Evolutionary conservation across 139 green algal species (phyloP), one percentile per base, ranked within the genome.

Genomic region (Pedinophyceae sp.): DNA sequence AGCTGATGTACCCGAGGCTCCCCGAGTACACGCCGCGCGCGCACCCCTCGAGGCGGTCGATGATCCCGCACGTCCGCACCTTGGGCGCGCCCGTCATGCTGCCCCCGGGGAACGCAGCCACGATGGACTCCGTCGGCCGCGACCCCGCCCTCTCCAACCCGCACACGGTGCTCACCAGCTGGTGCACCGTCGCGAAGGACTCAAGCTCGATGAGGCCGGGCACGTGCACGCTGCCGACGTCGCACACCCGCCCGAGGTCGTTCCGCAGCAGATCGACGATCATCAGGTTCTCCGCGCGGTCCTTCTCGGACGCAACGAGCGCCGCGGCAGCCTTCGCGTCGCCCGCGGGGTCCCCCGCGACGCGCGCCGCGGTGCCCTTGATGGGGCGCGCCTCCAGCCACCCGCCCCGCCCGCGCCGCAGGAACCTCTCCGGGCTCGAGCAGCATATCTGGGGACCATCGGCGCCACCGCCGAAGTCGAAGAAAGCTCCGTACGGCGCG

Each of bases 231-330:
- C 52, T 79, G 23, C 82, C 82, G 50, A 75, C 72, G 57, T 81
- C 48, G 57, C 79, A 89, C 38, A 92, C 78, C 0, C 71, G 60
- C 10, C 82, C 86, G 23, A 99, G 78, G 65, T 99, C 91, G 64
- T 99, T 97, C 24, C 91, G 75, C 45, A 99, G 71, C 58, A 99
- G 75, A 74, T 99, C 91, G 30, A 97, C 89, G 34, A 99, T 99
- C 91, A 99, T 99, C n/a, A 99, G 72, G 61, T 99, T 99, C 68
- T 99, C 91, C 6, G 89, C 84, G 3, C 86, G 72, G 55, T 94
- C 86, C 74, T 97, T 98, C 48, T 89, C 84, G 17, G 72, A 87
- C 38, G 43, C 22, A 23, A 57, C 60, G 20, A 89, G 70, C 39
- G 54, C 66, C 24, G 45, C 50, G 10, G 69, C 70, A 1, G 68